Evolutionary conservation across 177 flowering plant species (phyloP).

Genomic region (Vitis hybrid): DNA sequence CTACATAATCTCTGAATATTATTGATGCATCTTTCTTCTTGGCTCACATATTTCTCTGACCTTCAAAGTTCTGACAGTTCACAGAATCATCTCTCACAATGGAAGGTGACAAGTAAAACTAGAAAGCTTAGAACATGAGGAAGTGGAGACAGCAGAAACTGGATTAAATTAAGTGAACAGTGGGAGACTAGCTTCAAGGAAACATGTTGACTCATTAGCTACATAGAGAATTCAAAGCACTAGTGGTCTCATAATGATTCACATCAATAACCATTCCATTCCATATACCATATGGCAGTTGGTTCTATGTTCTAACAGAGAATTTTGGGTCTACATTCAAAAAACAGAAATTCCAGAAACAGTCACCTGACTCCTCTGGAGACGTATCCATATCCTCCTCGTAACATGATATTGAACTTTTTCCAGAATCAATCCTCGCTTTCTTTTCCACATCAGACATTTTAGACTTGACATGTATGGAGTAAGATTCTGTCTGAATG

Average conservation of each 20-base stretch:
- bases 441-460: conserved; percentile 29
- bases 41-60: too few species aligned
- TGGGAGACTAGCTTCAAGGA: too few species aligned
- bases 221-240: neutral
- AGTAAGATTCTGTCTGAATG: conserved; percentile 41
- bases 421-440: conserved; percentile 4
- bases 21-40: too few species aligned
- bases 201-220: too few species aligned
- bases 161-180: too few species aligned
- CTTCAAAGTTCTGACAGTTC: too few species aligned
- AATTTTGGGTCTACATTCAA: too few species aligned
- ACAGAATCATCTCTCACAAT: too few species aligned
- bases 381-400: conserved; percentile 10
- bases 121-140: too few species aligned
- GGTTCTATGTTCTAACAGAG: neutral
- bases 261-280: neutral
- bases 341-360: neutral
- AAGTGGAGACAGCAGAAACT: too few species aligned
- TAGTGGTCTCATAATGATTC: neutral
- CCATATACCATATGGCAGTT: neutral
- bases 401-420: conserved; percentile 18
- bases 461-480: conserved; percentile 36
- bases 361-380: conserved; percentile 33
- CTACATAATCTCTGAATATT: too few species aligned
- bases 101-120: too few species aligned